phyloP scores from a whole-genome alignment of 371 early-diverging fungal genomes.

The Fennellomyces sp. region DNA sequence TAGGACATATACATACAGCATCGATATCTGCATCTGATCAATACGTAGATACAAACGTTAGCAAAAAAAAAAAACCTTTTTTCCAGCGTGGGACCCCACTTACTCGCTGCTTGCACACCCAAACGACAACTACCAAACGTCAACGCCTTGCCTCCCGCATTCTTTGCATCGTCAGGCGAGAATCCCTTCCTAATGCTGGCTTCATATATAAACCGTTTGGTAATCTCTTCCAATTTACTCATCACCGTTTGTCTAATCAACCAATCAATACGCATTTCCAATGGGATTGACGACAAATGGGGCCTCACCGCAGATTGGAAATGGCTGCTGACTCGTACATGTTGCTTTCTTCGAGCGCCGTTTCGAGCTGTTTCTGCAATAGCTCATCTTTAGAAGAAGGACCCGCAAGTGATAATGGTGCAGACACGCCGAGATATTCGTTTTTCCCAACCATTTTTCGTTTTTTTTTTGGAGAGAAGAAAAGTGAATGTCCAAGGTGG shows the following conservation, averaged over 20 bases:
- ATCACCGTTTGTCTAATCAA: conserved; percentile 54
- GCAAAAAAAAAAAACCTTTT: neutral
- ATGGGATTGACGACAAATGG: neutral
- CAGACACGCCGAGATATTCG: conserved; percentile 6
- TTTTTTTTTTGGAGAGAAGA: neutral
- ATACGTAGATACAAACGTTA: neutral
- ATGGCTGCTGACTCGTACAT: conserved; percentile 9
- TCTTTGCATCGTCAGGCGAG: conserved; percentile 79
- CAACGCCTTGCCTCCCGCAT: conserved; percentile 97
- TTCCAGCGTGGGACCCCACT: neutral
- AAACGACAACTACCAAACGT: conserved; percentile 99
- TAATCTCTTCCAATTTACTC: conserved; percentile 81
- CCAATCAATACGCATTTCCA: neutral
- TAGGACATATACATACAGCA: conserved; percentile 97
- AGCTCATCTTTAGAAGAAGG: conserved; percentile 5
- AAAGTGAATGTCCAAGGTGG: neutral
- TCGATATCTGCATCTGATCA: conserved; percentile 99
- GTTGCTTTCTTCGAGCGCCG: conserved; percentile 2
- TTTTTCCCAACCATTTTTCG: conserved; percentile 6
- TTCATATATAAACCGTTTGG: conserved; percentile 89
- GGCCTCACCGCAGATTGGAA: neutral
- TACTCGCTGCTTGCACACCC: conserved; percentile 96
- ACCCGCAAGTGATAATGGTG: conserved; percentile 4
- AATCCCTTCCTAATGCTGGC: conserved; percentile 70
- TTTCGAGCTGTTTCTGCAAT: neutral